A percentile compares a stretch with the other conserved stretches of the same genome.
These are phyloP conservation scores for Lasiosphaeria ovina DNA, from an alignment of 495 filamentous ascomycete genomes.

Conservation along the genomic window DNA sequence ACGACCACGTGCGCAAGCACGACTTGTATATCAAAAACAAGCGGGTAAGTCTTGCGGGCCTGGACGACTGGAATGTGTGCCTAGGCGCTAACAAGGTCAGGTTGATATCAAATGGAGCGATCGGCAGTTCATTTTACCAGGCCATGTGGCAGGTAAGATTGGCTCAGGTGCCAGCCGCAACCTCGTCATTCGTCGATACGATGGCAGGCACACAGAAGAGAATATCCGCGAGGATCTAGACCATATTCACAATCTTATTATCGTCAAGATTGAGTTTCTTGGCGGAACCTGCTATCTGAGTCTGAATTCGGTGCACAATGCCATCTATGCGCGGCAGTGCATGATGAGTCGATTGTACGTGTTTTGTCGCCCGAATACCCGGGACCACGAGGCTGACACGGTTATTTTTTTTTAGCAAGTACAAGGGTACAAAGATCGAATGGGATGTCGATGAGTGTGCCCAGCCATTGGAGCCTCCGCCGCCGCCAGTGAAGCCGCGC, in stretches of 20 bases:
- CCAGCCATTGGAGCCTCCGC: conserved; percentile 45
- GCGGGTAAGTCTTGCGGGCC: conserved; percentile 50
- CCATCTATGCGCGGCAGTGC: conserved; percentile 71
- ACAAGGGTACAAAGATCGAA: conserved; percentile 70
- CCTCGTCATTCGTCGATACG: conserved; percentile 60
- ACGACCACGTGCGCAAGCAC: conserved; percentile 60
- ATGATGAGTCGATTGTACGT: conserved; percentile 67
- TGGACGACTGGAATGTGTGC: not conserved
- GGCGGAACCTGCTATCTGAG: conserved; percentile 61
- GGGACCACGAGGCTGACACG: conserved; percentile 11
- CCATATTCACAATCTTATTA: conserved; percentile 75
- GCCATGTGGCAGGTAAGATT: conserved; percentile 66
- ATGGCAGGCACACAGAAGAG: conserved; percentile 59
- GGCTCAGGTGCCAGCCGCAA: conserved; percentile 74
- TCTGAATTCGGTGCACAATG: conserved; percentile 76
- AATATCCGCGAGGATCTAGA: conserved; percentile 71
- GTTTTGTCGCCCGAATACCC: not conserved
- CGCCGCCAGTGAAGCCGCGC: conserved; percentile 23
- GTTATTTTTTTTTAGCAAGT: conserved; percentile 44
- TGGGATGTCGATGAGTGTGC: conserved; percentile 76
- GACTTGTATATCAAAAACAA: conserved; percentile 70
- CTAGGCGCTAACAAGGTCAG: conserved; percentile 37
- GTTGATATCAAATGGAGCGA: conserved; percentile 70
- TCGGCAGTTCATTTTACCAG: conserved; percentile 67
- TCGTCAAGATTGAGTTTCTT: conserved; percentile 63